Evolutionary conservation across 2,329 filamentous ascomycete genomes (phyloP).

Genomic region (Juglanconis juglandina): DNA sequence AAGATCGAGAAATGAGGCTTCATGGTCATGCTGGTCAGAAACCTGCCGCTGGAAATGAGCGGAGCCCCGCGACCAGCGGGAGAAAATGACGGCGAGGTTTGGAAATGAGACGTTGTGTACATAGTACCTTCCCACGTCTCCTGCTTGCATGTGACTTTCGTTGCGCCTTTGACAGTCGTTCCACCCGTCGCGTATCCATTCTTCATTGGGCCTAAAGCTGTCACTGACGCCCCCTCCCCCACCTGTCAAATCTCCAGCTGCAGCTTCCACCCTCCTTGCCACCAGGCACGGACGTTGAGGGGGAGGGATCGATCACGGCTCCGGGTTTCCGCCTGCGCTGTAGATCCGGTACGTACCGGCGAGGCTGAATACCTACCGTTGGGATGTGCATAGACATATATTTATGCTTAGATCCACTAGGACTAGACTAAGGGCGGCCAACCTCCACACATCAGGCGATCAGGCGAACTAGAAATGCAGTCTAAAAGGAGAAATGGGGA

Average conservation of each 20-base stretch:
- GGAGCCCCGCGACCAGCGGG: not conserved
- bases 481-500: too few species aligned
- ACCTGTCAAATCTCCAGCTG: too few species aligned
- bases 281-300: not conserved
- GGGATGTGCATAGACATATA: not conserved
- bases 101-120: slow-evolving; percentile 9
- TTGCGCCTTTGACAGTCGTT: too few species aligned
- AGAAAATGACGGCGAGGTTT: slow-evolving; percentile 5
- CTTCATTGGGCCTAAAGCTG: too few species aligned
- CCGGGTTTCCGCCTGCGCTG: not conserved
- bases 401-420: not conserved
- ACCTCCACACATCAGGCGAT: too few species aligned
- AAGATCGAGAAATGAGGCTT: not conserved
- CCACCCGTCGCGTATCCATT: too few species aligned
- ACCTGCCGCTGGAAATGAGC: not conserved
- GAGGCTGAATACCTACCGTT: slow-evolving; percentile 3
- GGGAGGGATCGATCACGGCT: not conserved
- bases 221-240: too few species aligned
- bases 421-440: too few species aligned
- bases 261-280: too few species aligned
- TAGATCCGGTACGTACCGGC: not conserved
- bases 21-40: not conserved
- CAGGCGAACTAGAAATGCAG: too few species aligned
- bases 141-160: too few species aligned
- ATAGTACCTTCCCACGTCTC: too few species aligned